These are phyloP conservation scores for Rhizoclosmatium sp. DNA, from an alignment of 192 early-diverging fungal genomes.

Conservation along the genomic window DNA sequence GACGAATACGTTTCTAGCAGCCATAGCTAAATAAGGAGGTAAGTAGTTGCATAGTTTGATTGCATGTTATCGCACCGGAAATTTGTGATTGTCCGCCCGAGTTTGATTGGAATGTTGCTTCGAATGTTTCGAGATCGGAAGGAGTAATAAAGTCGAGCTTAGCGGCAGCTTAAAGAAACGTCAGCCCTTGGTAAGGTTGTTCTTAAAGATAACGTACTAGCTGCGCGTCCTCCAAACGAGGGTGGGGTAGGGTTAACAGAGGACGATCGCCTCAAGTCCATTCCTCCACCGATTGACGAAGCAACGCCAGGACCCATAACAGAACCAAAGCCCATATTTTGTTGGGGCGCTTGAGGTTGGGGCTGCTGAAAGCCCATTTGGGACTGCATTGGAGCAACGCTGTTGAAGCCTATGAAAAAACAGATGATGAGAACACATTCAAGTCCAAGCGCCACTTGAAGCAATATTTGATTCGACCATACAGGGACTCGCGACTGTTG, in stretches of 20 bases:
- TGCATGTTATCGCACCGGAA: constrained; percentile 2
- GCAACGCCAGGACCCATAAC: not conserved
- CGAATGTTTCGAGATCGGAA: constrained; percentile 42
- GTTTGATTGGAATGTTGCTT: constrained; percentile 29
- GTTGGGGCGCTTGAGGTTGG: constrained; percentile 16
- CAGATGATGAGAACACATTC: not conserved
- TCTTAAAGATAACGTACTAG: not conserved
- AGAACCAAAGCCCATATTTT: constrained; percentile 15
- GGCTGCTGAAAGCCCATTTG: not conserved
- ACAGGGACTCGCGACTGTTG: no score
- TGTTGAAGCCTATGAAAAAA: not conserved
- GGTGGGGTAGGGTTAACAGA: not conserved
- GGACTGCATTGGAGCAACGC: not conserved
- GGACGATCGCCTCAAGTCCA: constrained; percentile 35
- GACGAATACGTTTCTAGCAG: constrained; percentile 39
- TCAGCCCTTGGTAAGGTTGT: not conserved
- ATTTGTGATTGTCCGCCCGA: constrained; percentile 25
- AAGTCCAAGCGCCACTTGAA: not conserved
- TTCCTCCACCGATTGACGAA: constrained; percentile 29
- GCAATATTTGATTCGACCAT: not conserved
- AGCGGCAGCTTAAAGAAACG: constrained; percentile 22
- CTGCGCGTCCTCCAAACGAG: not conserved
- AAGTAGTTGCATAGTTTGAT: not conserved
- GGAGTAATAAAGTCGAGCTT: constrained; percentile 50
- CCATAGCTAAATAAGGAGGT: constrained; percentile 12